phyloP scores from a whole-genome alignment of 768 basidiomycete genomes.

The Paxillus involutus region DNA sequence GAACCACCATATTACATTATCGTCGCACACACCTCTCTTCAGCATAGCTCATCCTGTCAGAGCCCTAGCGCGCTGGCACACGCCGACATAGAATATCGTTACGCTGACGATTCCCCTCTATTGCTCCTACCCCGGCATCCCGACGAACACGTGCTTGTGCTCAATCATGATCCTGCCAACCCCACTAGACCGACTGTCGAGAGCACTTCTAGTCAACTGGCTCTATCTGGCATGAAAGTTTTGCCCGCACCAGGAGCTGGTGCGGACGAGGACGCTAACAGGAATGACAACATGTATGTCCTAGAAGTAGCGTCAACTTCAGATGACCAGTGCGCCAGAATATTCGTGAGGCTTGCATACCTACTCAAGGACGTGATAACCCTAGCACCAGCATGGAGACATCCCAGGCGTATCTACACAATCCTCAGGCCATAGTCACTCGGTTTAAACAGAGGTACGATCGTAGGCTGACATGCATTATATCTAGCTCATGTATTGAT shows the following conservation, averaged over 20 bases:
- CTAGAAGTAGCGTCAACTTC: slow-evolving; percentile 57
- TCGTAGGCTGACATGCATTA: neutral
- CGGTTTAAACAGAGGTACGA: slow-evolving; percentile 70
- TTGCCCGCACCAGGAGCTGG: slow-evolving; percentile 74
- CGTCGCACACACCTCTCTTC: slow-evolving; percentile 54
- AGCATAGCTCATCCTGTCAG: slow-evolving; percentile 35
- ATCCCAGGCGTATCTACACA: slow-evolving; percentile 29
- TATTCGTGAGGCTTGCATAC: neutral
- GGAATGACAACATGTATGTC: slow-evolving; percentile 73
- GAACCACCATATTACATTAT: slow-evolving; percentile 68
- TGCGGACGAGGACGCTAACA: slow-evolving; percentile 44
- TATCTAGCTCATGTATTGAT: slow-evolving; percentile 10
- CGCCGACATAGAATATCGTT: slow-evolving; percentile 78
- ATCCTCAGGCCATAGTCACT: slow-evolving; percentile 51
- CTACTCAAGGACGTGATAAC: slow-evolving; percentile 6
- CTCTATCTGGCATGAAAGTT: slow-evolving; percentile 59
- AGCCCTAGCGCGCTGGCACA: slow-evolving; percentile 47
- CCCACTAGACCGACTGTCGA: slow-evolving; percentile 45
- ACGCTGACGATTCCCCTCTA: slow-evolving; percentile 75
- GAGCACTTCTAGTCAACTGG: slow-evolving; percentile 47
- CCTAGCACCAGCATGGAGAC: slow-evolving; percentile 21
- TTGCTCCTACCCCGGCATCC: slow-evolving; percentile 57
- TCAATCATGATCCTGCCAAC: slow-evolving; percentile 60
- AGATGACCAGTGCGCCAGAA: slow-evolving; percentile 43
- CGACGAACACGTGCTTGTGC: slow-evolving; percentile 71